Evolutionary conservation across 2,329 filamentous ascomycete species (phyloP).

Genomic region (Colletotrichum aenigma): DNA sequence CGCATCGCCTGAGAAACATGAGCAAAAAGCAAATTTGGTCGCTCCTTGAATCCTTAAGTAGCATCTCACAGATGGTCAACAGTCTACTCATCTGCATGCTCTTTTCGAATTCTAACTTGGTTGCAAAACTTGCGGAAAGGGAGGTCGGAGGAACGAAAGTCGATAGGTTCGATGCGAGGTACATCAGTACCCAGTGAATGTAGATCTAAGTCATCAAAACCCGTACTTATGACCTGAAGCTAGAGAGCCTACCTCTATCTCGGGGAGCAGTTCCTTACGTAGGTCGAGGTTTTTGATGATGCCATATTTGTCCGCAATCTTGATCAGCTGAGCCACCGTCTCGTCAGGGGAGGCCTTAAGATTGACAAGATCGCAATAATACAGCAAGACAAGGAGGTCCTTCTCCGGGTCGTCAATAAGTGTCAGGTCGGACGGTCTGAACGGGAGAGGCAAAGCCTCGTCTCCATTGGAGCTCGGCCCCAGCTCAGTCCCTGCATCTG

Average conservation of each 20-base stretch:
- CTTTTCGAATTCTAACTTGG: slow-evolving; percentile 7
- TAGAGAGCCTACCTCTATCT: slow-evolving; percentile 1
- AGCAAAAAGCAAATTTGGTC: slow-evolving; percentile 21
- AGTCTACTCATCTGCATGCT: slow-evolving; percentile 14
- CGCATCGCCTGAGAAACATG: slow-evolving; percentile 5
- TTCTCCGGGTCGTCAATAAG: slow-evolving; percentile 18
- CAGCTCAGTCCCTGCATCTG: background rate
- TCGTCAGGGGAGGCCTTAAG: slow-evolving; percentile 8
- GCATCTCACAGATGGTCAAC: slow-evolving; percentile 18
- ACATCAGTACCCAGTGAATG: slow-evolving; percentile 11
- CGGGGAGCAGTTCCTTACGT: slow-evolving; percentile 19
- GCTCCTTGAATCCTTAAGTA: slow-evolving; percentile 7
- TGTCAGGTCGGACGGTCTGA: slow-evolving; percentile 4
- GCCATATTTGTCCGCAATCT: slow-evolving; percentile 10
- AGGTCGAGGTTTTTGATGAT: slow-evolving; percentile 16
- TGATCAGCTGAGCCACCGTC: slow-evolving; percentile 2
- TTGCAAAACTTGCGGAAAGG: background rate
- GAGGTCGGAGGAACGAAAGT: background rate
- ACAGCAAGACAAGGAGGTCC: slow-evolving; percentile 20
- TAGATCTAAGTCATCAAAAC: background rate
- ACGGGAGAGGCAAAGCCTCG: background rate
- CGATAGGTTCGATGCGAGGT: slow-evolving; percentile 10
- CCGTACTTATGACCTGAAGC: accelerated
- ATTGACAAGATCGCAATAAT: slow-evolving; percentile 14
- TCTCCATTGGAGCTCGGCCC: background rate